A percentile compares a stretch with the other conserved stretches of the same genome.
These are phyloP conservation scores for Zymoseptoria passerinii DNA, from an alignment of 2,329 filamentous ascomycete species.

Conservation along the genomic window DNA sequence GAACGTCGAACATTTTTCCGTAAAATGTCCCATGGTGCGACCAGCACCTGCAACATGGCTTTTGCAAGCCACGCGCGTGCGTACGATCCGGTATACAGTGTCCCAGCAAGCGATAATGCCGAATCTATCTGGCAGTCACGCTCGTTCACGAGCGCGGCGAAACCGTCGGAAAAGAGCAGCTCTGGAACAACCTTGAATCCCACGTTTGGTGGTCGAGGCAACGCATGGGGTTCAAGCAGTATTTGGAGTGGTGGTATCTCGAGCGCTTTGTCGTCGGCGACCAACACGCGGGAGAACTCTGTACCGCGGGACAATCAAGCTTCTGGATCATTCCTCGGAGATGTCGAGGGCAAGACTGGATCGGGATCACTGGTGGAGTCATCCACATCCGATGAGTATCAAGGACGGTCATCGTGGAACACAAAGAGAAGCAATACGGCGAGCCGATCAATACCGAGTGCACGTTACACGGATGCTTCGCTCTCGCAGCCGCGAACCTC, in stretches of 20 bases:
- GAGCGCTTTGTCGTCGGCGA: slow-evolving; percentile 15
- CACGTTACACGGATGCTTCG: slow-evolving; percentile 30
- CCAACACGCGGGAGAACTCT: slow-evolving; percentile 18
- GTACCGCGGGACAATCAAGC: slow-evolving; percentile 20
- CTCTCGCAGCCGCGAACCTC: slow-evolving; percentile 32
- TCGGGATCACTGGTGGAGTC: slow-evolving; percentile 61
- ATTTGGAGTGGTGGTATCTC: slow-evolving; percentile 24
- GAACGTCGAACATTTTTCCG: slow-evolving; percentile 19
- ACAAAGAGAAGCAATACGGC: slow-evolving; percentile 12
- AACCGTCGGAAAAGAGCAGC: slow-evolving; percentile 14
- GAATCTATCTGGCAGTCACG: slow-evolving; percentile 14
- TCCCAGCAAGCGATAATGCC: not conserved
- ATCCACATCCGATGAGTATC: slow-evolving; percentile 61
- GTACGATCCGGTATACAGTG: not conserved
- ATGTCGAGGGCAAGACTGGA: slow-evolving; percentile 52
- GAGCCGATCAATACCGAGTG: slow-evolving; percentile 24
- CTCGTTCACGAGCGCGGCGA: slow-evolving; percentile 16
- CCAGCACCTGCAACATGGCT: slow-evolving; percentile 16
- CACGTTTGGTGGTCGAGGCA: slow-evolving; percentile 6
- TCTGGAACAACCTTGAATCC: slow-evolving; percentile 11
- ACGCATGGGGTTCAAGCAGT: slow-evolving; percentile 21
- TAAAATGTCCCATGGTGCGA: slow-evolving; percentile 24
- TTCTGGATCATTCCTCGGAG: slow-evolving; percentile 21
- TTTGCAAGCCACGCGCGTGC: slow-evolving; percentile 16
- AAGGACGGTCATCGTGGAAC: slow-evolving; percentile 39